These are phyloP conservation scores for Erodium texanum DNA, from an alignment of 441 rosid species.

Conservation along the genomic window DNA sequence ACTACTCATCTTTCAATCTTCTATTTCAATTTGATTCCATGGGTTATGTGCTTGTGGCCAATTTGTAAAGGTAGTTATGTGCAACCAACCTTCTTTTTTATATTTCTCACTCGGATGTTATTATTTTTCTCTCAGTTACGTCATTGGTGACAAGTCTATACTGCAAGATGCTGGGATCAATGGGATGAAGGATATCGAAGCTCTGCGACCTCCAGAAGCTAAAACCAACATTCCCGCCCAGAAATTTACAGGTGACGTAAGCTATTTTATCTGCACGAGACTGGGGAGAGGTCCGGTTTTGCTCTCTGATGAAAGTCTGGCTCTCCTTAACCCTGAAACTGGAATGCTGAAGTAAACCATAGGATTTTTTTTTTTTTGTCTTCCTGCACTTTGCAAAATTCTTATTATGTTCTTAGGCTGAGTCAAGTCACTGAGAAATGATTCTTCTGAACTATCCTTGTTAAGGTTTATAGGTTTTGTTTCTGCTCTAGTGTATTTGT, in stretches of 20 bases:
- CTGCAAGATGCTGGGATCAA: constrained; percentile 64
- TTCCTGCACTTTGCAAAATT: not conserved
- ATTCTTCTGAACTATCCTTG: constrained; percentile 4
- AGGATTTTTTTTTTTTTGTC: not conserved
- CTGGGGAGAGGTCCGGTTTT: constrained; percentile 78
- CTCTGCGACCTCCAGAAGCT: constrained; percentile 46
- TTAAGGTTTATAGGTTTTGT: constrained; percentile 6
- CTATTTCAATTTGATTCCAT: too few relatives aligned
- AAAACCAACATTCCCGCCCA: constrained; percentile 38
- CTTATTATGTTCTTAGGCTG: not conserved
- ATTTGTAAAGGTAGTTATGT: too few relatives aligned
- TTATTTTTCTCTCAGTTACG: constrained; percentile 39
- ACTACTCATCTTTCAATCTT: too few relatives aligned
- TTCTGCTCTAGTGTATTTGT: constrained; percentile 18
- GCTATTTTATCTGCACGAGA: constrained; percentile 79
- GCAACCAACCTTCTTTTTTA: not conserved
- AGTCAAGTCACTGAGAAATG: constrained; percentile 5
- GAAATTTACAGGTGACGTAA: constrained; percentile 60
- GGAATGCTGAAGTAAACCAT: constrained; percentile 56
- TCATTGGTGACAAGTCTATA: constrained; percentile 72
- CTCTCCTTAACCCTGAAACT: constrained; percentile 56
- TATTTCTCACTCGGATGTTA: not conserved
- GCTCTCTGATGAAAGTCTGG: constrained; percentile 46
- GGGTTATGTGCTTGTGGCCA: too few relatives aligned
- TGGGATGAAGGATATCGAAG: constrained; percentile 45